Conservation (phyloP, 495 filamentous ascomycete genomes). For the Barbatosphaeria neglecta region DNA sequence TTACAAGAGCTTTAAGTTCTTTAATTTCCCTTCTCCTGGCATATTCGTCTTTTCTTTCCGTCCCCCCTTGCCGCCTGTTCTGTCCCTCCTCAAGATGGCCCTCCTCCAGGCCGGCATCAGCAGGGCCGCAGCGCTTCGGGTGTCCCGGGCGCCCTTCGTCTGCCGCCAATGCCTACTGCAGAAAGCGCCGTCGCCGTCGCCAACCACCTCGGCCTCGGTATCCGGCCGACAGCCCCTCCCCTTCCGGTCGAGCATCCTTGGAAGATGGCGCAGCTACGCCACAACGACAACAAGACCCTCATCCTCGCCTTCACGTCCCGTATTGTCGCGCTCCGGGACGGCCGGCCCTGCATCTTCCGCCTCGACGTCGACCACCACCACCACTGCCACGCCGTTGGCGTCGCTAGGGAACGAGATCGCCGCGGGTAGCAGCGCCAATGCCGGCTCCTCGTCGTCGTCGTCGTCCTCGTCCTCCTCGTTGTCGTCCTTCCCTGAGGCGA, state of each 20-base stretch:
- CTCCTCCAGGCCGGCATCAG: constrained; percentile 39
- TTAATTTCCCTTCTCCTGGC: neutral
- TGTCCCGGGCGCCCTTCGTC: constrained; percentile 45
- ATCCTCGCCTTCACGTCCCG: neutral
- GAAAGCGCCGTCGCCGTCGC: constrained; percentile 14
- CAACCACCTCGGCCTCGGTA: no score
- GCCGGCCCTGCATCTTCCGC: no score
- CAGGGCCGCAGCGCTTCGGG: constrained; percentile 36
- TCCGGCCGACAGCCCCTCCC: no score
- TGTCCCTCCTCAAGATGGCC: constrained; percentile 22
- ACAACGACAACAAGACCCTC: constrained; percentile 1
- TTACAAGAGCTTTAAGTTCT: neutral
- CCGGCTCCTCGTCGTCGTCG: neutral
- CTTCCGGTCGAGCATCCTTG: neutral
- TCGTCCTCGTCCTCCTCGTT: constrained; percentile 7
- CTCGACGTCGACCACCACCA: neutral
- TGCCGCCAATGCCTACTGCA: constrained; percentile 51
- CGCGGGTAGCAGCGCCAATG: constrained; percentile 3
- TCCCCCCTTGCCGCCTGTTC: neutral
- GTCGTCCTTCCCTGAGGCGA: constrained; percentile 58
- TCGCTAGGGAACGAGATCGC: constrained; percentile 4
- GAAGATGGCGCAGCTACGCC: constrained; percentile 12
- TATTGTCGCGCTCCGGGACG: no score
- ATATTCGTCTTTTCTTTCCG: neutral
- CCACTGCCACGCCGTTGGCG: neutral